Conservation (phyloP, 768 basidiomycete genomes). For the Leccinum variicolor region DNA sequence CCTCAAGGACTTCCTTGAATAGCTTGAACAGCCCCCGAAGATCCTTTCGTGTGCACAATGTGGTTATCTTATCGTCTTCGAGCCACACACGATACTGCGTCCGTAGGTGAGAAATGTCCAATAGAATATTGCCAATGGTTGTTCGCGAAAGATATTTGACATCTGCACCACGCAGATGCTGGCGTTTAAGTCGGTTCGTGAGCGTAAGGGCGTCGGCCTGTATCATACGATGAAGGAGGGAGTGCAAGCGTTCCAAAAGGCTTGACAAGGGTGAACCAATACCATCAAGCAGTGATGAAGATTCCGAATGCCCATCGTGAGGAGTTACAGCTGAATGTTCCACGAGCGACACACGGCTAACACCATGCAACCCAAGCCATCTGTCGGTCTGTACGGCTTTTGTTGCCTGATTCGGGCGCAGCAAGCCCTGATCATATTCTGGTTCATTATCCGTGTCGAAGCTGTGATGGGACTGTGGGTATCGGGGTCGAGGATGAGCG, state of each 20-base stretch:
- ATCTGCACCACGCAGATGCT: conserved; percentile 82
- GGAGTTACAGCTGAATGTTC: conserved; percentile 44
- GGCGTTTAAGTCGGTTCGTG: conserved; percentile 86
- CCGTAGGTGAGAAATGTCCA: conserved; percentile 69
- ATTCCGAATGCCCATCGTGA: conserved; percentile 66
- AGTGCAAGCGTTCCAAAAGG: conserved; percentile 60
- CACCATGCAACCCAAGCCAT: conserved; percentile 28
- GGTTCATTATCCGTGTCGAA: conserved; percentile 47
- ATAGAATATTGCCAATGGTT: conserved; percentile 71
- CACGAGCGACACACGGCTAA: conserved; percentile 31
- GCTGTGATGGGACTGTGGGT: conserved; percentile 25
- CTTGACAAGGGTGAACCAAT: conserved; percentile 45
- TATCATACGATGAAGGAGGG: conserved; percentile 59
- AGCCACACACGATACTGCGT: conserved; percentile 67
- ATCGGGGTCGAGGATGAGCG: conserved; percentile 22
- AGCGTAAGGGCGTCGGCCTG: conserved; percentile 85
- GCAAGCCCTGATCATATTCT: conserved; percentile 29
- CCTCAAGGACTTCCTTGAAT: conserved; percentile 78
- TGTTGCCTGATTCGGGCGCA: conserved; percentile 47
- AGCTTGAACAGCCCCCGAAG: conserved; percentile 79
- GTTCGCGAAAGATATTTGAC: conserved; percentile 81
- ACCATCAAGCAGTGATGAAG: conserved; percentile 65
- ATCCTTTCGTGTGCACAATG: conserved; percentile 71
- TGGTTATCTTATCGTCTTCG: conserved; percentile 69
- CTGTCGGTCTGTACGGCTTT: conserved; percentile 69